phyloP scores from a whole-genome alignment of 1,284 basidiomycete species.

The Ceratobasidium sp. region DNA sequence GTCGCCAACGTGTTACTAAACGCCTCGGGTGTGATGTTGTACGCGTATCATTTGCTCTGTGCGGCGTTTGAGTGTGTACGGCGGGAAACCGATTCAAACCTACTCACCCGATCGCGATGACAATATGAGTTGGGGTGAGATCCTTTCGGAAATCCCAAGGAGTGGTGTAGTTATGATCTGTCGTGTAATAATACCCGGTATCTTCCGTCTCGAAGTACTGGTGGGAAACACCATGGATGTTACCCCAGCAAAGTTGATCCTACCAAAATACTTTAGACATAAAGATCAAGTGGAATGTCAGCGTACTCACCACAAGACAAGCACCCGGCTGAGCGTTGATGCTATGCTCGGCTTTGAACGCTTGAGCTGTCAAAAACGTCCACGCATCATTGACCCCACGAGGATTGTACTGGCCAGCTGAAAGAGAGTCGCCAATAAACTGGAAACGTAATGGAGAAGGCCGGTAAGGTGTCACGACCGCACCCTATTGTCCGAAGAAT shows the following conservation, averaged over 20 bases:
- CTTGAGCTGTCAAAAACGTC: constrained; percentile 62
- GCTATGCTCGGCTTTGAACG: constrained; percentile 61
- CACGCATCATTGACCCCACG: constrained; percentile 61
- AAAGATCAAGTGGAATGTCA: not conserved
- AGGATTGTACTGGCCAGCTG: constrained; percentile 59
- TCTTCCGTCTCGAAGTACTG: constrained; percentile 61
- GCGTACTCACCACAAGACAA: constrained; percentile 55
- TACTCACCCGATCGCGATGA: constrained; percentile 62
- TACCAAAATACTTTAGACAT: constrained; percentile 45
- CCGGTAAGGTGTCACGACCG: constrained; percentile 56
- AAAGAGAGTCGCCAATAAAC: constrained; percentile 66
- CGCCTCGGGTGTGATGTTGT: constrained; percentile 49
- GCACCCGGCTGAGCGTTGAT: constrained; percentile 63
- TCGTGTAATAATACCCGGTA: constrained; percentile 60
- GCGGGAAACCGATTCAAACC: not conserved
- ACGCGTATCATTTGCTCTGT: constrained; percentile 50
- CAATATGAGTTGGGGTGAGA: constrained; percentile 59
- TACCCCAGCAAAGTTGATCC: constrained; percentile 66
- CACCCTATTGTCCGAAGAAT: constrained; percentile 51
- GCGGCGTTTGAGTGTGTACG: not conserved
- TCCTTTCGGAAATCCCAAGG: constrained; percentile 63
- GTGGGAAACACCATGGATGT: constrained; percentile 61
- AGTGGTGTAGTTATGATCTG: constrained; percentile 66
- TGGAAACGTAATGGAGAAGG: constrained; percentile 60
- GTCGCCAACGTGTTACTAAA: constrained; percentile 61